Percentiles rank a stretch among this genome's conserved stretches.
Conservation (phyloP, 228 moss, liverwort and hornwort genomes). For the Sphagnum magellanicum region DNA sequence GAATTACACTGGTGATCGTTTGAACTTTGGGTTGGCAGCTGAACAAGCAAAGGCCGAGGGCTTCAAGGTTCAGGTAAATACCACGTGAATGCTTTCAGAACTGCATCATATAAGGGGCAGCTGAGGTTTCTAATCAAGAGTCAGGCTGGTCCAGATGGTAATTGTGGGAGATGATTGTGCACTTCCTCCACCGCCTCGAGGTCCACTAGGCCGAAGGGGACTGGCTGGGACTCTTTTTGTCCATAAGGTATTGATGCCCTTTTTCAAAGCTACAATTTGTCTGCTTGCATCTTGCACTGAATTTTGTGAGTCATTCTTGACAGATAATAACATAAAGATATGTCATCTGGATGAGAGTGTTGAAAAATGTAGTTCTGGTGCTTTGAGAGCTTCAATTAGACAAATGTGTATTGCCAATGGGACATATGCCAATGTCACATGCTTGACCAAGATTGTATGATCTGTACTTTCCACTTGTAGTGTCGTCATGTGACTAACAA, state of each 20-base stretch:
- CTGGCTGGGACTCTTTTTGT: slow-evolving; percentile 94
- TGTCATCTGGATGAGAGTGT: no score
- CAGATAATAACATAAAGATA: no score
- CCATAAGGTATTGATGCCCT: slow-evolving; percentile 61
- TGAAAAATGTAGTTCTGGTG: no score
- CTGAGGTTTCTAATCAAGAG: no score
- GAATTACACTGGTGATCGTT: slow-evolving; percentile 97
- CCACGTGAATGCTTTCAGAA: not conserved
- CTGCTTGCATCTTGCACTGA: not conserved
- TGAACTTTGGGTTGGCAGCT: slow-evolving; percentile 82
- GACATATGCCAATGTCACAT: no score
- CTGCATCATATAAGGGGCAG: no score
- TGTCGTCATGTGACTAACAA: no score
- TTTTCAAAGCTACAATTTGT: not conserved
- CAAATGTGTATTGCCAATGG: no score
- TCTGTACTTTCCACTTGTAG: no score
- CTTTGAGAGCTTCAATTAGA: no score
- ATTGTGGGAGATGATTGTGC: slow-evolving; percentile 99
- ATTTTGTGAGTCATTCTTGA: not conserved
- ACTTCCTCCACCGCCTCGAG: slow-evolving; percentile 89
- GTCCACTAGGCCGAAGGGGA: slow-evolving; percentile 84
- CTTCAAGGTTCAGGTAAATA: slow-evolving; percentile 80
- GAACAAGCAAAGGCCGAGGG: slow-evolving; percentile 99
- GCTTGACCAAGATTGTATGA: no score
- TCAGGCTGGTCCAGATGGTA: slow-evolving; percentile 51